A percentile compares a stretch with the other conserved stretches of the same genome.
phyloP scores from a whole-genome alignment of 73 alveolate genomes.

The Symbiodinium natans region DNA sequence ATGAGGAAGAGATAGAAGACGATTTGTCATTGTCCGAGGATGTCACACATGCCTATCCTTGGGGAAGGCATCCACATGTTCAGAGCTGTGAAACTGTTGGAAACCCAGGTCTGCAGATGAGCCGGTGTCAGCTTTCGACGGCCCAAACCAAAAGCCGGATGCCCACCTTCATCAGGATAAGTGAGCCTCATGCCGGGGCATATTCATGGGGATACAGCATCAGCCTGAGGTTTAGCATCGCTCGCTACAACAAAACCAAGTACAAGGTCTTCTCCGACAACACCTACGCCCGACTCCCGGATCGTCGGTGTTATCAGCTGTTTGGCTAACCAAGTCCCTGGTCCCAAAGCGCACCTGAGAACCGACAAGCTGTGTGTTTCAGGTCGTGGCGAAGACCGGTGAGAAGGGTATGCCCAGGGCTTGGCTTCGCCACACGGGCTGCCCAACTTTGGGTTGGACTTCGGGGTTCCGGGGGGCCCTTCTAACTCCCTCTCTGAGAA shows the following conservation, averaged over 20 bases:
- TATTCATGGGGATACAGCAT: neutral
- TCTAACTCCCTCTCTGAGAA: no score
- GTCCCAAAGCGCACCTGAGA: neutral
- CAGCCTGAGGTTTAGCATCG: neutral
- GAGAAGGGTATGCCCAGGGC: neutral
- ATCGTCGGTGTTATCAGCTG: neutral
- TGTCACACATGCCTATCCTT: neutral
- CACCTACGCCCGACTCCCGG: neutral
- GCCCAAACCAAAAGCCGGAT: slow-evolving; percentile 33
- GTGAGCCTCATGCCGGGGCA: no score
- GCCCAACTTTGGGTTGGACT: no score
- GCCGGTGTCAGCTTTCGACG: slow-evolving; percentile 38
- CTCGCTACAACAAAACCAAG: neutral
- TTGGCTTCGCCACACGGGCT: slow-evolving; percentile 25
- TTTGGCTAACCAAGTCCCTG: neutral
- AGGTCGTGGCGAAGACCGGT: neutral
- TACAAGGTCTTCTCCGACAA: slow-evolving; percentile 58
- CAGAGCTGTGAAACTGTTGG: neutral
- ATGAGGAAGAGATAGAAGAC: neutral
- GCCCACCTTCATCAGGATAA: neutral
- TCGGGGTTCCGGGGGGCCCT: no score
- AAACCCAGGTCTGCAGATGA: neutral
- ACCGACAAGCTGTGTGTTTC: neutral
- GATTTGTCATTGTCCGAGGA: neutral
- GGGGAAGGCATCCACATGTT: neutral